Percentiles rank a stretch among this genome's conserved stretches.
Evolutionary conservation across 257 asterid genomes (phyloP).

Genomic region (Solanum gracilifrons): DNA sequence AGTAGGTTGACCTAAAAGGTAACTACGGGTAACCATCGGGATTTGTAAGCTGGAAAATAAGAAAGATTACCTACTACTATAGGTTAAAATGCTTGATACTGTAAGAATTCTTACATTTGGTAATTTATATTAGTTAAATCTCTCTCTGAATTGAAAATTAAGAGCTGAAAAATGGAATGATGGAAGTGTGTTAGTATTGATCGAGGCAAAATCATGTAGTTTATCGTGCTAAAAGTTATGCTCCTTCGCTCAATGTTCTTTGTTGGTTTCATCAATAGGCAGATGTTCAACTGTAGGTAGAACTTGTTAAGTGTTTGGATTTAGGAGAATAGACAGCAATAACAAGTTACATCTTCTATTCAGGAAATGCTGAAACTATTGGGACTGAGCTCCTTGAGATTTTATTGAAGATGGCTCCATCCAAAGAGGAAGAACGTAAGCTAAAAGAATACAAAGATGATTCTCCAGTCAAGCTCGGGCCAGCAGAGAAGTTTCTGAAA

Average conservation of each 20-base stretch:
- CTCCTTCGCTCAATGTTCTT: neutral
- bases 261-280: neutral
- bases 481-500: slow-evolving; percentile 17
- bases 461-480: slow-evolving; percentile 15
- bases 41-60: neutral
- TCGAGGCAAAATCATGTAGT: neutral
- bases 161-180: neutral
- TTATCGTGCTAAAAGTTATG: neutral
- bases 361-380: slow-evolving; percentile 16
- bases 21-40: neutral
- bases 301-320: neutral
- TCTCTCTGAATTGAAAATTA: neutral
- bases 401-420: slow-evolving; percentile 18
- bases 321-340: neutral
- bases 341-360: neutral
- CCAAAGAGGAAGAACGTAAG: slow-evolving; percentile 17
- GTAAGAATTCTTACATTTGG: neutral
- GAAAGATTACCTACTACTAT: neutral
- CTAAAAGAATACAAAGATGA: slow-evolving; percentile 16
- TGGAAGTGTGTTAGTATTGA: neutral
- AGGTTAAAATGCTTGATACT: neutral
- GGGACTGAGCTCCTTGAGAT: slow-evolving; percentile 19
- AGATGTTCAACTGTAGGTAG: neutral
- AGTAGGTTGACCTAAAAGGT: neutral
- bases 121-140: neutral